phyloP scores from a whole-genome alignment of 768 basidiomycete genomes.

The Amanita rubescens region DNA sequence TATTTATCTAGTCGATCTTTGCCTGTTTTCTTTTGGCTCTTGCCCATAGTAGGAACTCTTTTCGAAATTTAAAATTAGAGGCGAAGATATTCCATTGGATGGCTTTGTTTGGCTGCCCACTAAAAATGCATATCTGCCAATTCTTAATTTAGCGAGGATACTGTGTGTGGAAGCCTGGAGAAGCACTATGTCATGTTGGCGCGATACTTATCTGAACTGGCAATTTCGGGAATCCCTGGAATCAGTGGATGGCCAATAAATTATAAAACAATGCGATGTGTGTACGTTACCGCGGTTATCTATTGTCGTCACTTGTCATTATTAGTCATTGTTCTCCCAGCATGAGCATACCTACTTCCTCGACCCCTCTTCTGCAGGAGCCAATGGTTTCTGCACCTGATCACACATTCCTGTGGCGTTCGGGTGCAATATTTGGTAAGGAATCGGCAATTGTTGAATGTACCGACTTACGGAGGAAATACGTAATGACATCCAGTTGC shows the following conservation, averaged over 20 bases:
- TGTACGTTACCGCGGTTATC: no score
- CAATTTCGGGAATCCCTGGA: no score
- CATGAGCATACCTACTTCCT: neutral
- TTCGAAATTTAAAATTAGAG: neutral
- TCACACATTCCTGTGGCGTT: constrained; percentile 3
- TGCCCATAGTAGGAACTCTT: constrained; percentile 41
- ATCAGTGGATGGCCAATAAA: no score
- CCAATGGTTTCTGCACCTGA: neutral
- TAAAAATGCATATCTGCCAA: neutral
- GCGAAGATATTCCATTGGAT: neutral
- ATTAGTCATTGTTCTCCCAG: neutral
- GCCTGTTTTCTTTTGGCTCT: constrained; percentile 91
- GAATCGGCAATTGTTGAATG: neutral
- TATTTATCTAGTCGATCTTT: constrained; percentile 96
- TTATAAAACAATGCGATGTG: no score
- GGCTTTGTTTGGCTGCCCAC: neutral
- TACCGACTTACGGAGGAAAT: neutral
- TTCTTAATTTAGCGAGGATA: neutral
- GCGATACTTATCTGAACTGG: no score
- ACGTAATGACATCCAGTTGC: constrained; percentile 15
- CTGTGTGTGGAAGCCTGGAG: constrained; percentile 37
- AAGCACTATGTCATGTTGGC: no score
- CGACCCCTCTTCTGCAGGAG: neutral
- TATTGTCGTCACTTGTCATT: neutral
- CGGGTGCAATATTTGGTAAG: constrained; percentile 7